Evolutionary conservation across 192 early-diverging fungal genomes (phyloP), one percentile per base, ranked within the genome.

Genomic region (Phlyctochytrium arcticum): DNA sequence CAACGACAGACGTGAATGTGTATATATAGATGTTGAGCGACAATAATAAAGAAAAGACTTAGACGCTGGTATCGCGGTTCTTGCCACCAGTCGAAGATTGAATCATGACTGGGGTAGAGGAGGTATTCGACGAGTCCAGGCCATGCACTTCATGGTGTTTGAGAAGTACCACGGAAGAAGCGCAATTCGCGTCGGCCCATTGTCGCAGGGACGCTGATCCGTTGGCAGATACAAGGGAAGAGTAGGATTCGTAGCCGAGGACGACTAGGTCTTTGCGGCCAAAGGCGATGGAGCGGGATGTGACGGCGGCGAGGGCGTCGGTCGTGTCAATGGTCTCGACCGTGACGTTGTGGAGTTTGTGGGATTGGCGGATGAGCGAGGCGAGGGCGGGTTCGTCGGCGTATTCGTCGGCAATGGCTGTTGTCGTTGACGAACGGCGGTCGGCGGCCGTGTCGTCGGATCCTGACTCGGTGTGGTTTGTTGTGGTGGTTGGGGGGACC

Each of bases 211-310:
- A 39, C 24, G 35, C 21, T 48, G 32, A 3, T 29, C 56, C 48
- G 59, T 3, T 21, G n/a, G 19, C 24, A 17, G 12, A 17, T 17
- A 36, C 50, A 53, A 53, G 24, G 17, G 50, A 26, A 30, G 19
- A n/a, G 51, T 66, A 66, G 15, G 36, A 15, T 21, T 68, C 70
- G 24, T 75, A 70, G 17, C 81, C 81, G 8, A 83, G 36, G 0
- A 85, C 72, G 10, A 85, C 47, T 17, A 82, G 63, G 62, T 85
- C 83, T 47, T 79, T 70, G 19, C 75, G 46, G 6, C 71, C 64
- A 24, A 81, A 67, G 9, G 69, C 26, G 6, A 60, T 48, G 31
- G 67, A 77, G 7, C 68, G 62, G 15, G 69, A 57, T 0, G 67
- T 60, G 27, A 82, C 57, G 50, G 71, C 74, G 57, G 70, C 68